Conservation (phyloP, 441 rosid genomes). For the Pelargonium myrrhifolium region DNA sequence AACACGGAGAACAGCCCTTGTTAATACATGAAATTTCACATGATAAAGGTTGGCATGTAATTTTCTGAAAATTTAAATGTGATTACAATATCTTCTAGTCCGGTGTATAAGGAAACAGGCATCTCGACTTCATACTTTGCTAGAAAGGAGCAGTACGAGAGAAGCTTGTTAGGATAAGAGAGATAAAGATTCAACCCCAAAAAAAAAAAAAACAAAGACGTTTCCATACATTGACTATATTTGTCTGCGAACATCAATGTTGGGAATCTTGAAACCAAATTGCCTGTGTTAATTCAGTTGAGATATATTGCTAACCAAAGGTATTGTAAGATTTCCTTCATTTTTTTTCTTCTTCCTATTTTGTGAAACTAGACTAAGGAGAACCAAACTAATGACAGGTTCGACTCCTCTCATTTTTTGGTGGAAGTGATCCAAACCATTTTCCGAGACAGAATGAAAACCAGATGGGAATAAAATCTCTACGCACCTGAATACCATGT, state of each 20-base stretch:
- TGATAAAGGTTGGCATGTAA: too few relatives aligned
- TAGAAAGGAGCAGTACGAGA: neutral
- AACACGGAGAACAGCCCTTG: too few relatives aligned
- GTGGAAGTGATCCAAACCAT: neutral
- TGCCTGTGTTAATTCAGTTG: neutral
- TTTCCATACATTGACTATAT: neutral
- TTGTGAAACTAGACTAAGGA: neutral
- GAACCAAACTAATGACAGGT: neutral
- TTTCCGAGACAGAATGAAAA: neutral
- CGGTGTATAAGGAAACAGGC: too few relatives aligned
- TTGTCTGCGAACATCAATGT: neutral
- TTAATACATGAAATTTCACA: too few relatives aligned
- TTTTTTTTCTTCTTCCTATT: neutral
- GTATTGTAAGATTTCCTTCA: too few relatives aligned
- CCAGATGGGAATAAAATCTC: neutral
- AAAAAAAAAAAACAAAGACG: too few relatives aligned
- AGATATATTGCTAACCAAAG: too few relatives aligned
- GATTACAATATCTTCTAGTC: neutral
- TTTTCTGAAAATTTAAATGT: too few relatives aligned
- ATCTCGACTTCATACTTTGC: neutral
- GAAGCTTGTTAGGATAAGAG: neutral
- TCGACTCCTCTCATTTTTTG: neutral
- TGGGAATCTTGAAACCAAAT: neutral
- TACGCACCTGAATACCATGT: conserved; percentile 70
- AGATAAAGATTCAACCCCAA: neutral